These are phyloP conservation scores for Neonectria punicea DNA, from an alignment of 2,329 filamentous ascomycete genomes.

Conservation along the genomic window DNA sequence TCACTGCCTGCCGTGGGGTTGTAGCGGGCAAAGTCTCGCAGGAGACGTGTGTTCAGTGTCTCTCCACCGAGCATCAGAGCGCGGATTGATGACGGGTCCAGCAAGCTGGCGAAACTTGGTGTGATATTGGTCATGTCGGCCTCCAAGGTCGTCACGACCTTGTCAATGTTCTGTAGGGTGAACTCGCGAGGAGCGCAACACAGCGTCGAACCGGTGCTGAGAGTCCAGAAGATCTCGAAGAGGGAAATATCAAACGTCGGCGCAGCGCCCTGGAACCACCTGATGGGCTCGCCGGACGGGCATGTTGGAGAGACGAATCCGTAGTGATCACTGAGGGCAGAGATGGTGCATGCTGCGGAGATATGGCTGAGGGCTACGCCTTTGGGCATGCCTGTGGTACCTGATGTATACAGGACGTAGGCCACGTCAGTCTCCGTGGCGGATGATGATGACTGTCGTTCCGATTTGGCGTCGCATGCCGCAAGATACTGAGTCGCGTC, in stretches of 20 bases:
- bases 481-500: background rate
- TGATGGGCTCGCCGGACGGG: conserved; percentile 25
- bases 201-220: conserved; percentile 61
- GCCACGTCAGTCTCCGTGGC: background rate
- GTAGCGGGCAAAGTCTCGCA: background rate
- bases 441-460: background rate
- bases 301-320: background rate
- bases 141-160: conserved; percentile 41
- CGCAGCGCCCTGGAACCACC: conserved; percentile 52
- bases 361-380: background rate
- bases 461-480: background rate
- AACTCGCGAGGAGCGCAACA: conserved; percentile 46
- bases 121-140: conserved; percentile 53
- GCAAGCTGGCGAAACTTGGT: conserved; percentile 49
- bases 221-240: conserved; percentile 85
- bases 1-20: background rate
- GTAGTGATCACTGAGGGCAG: background rate
- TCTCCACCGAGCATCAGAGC: conserved; percentile 31
- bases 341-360: background rate
- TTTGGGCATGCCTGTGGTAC: background rate
- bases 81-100: conserved; percentile 44
- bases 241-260: conserved; percentile 78
- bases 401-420: background rate
- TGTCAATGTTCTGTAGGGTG: conserved; percentile 40
- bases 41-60: background rate